Base-by-base conservation (phyloP, 768 basidiomycete species). In the Tephrocybe sp. region DNA sequence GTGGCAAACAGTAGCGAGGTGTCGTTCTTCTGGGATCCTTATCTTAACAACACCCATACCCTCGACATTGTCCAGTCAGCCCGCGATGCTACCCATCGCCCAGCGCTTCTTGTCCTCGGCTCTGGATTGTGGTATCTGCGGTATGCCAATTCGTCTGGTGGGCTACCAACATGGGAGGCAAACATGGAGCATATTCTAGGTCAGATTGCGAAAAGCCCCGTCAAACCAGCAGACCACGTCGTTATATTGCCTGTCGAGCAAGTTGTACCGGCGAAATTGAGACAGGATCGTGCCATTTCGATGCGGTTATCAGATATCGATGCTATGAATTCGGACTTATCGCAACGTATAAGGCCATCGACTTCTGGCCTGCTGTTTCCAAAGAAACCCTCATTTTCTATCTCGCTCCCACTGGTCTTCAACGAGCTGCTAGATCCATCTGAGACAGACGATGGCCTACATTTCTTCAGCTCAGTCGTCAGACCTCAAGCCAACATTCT, bases 71-170 rank as follows among this genome's bases (percentile, higher is more conserved):
- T 88, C 8, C 50, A 28, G 30, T 50, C 55, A 33, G 49, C 45
- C 14, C 51, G 52, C 37, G 47, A 51, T 7, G 32, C 30, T n/a
- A 44, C 32, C 24, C 24, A 56, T 42, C 62, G 71, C 57, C 69
- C 90, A 1, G 82, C 86, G 0, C 68, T 97, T 40, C 76, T 94
- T 24, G 86, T 95, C 9, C 65, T 97, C 14, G 93, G 93, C 9
- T 85, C 88, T 12, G 93, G 93, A 0, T 72, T 96, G 32, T 95
- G 93, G 93, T 92, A 92, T 65, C 78, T 97, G 38, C 84, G 90
- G 20, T 85, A 94, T 65, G 73, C 84, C 0, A 72, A 80, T 30
- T 57, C 72, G 15, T 88, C 90, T 0, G 89, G 91, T 20, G 90
- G 90, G 3, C 73, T 94, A 34, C 70, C 85, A 25, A 75, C 83